Evolutionary conservation across 495 filamentous ascomycete species (phyloP).

Genomic region (Podospora pseudopauciseta): DNA sequence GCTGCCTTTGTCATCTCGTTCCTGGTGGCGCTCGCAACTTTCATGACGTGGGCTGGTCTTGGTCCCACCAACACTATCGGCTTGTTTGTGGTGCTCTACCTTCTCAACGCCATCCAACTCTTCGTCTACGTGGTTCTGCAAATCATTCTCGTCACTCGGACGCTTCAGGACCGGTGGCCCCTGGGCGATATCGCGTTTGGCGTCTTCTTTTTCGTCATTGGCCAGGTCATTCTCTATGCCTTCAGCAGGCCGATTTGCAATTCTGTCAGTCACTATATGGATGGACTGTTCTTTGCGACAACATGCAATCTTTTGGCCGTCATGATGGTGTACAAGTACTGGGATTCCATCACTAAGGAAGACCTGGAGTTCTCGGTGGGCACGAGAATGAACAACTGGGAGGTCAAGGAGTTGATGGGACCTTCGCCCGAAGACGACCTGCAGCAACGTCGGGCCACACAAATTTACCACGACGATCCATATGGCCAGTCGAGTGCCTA

Average conservation of each 20-base stretch:
- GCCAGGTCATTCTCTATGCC: constrained; percentile 89
- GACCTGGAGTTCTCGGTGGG: constrained; percentile 98
- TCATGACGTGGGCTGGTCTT: constrained; percentile 86
- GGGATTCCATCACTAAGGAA: constrained; percentile 98
- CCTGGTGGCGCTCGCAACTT: constrained; percentile 83
- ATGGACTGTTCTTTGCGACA: constrained; percentile 92
- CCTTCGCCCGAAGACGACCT: constrained; percentile 67
- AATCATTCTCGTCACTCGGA: constrained; percentile 80
- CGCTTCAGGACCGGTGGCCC: constrained; percentile 93
- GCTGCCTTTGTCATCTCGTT: constrained; percentile 85
- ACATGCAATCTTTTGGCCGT: constrained; percentile 91
- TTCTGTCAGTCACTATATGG: constrained; percentile 84
- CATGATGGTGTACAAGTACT: constrained; percentile 99
- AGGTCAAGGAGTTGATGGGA: constrained; percentile 82
- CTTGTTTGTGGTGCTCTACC: constrained; percentile 87
- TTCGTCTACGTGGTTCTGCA: constrained; percentile 86
- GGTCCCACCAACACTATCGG: constrained; percentile 80
- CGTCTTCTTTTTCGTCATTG: constrained; percentile 84
- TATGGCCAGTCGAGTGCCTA: constrained; percentile 43
- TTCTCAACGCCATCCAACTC: constrained; percentile 83
- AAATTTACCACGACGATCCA: constrained; percentile 64
- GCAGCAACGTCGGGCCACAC: constrained; percentile 55
- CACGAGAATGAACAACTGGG: constrained; percentile 93
- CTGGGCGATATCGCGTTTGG: constrained; percentile 92
- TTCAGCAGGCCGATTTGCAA: constrained; percentile 84